These are phyloP conservation scores for Carpinus viminea DNA, from an alignment of 306 rosid genomes.

Conservation along the genomic window DNA sequence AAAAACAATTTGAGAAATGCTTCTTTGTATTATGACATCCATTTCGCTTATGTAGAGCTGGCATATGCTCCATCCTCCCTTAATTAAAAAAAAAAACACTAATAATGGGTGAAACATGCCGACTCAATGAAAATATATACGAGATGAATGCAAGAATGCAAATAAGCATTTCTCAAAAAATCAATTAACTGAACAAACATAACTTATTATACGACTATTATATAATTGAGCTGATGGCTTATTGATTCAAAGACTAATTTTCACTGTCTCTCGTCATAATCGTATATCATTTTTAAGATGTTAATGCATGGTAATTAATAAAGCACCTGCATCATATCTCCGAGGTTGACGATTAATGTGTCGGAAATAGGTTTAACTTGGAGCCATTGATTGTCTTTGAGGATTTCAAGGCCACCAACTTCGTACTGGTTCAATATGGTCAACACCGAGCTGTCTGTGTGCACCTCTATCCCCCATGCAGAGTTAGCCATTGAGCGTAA, in stretches of 20 bases:
- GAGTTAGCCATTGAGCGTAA: neutral
- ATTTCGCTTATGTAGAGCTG: too few relatives aligned
- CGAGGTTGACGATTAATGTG: constrained; percentile 56
- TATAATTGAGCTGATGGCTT: too few relatives aligned
- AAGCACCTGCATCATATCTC: constrained; percentile 63
- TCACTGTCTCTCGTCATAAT: too few relatives aligned
- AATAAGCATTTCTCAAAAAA: too few relatives aligned
- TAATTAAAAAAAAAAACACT: too few relatives aligned
- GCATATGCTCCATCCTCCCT: too few relatives aligned
- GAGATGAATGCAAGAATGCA: too few relatives aligned
- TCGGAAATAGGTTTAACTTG: constrained; percentile 49
- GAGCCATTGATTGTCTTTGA: constrained; percentile 55
- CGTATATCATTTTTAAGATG: too few relatives aligned
- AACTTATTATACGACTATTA: neutral
- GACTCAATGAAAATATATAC: too few relatives aligned
- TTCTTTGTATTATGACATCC: too few relatives aligned
- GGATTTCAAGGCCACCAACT: constrained; percentile 62
- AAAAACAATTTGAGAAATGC: neutral
- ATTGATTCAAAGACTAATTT: too few relatives aligned
- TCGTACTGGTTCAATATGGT: constrained; percentile 49
- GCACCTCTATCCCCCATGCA: constrained; percentile 63
- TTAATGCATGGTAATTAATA: neutral
- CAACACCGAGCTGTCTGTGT: constrained; percentile 67
- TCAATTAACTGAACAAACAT: neutral
- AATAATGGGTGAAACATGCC: too few relatives aligned